Evolutionary conservation across 768 basidiomycete species (phyloP), one percentile per base, ranked within the genome.

Genomic region (Collybia sordida): DNA sequence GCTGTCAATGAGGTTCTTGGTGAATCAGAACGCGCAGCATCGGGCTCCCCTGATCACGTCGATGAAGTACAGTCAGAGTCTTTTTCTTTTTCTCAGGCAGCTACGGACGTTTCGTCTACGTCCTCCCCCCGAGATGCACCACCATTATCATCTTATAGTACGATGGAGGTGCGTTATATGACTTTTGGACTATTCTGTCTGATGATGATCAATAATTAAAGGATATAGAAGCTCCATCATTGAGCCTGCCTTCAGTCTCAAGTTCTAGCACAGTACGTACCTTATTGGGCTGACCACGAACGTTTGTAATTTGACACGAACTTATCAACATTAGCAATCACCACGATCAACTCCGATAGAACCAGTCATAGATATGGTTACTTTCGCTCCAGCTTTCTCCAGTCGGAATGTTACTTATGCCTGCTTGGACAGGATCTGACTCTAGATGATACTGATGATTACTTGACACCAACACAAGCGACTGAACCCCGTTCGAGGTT

Each of bases 51-150:
- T 31, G 31, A 31, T 31, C 31, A 31, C 14, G 9, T 31, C 31
- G 5, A 12, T 31, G 44, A 3, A 7, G 31, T n/a, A 15, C 23
- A 8, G 43, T 17, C 40, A 7, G 7, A 14, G 8, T 7, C 25
- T 27, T 44, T 48, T 18, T 50, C 50, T 4, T 39, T 49, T 11
- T 68, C 65, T 14, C 65, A 66, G 39, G 42, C 60, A 15, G 25
- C 24, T 49, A 28, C 21, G 38, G 45, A 50, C 14, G 43, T 42
- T 17, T 15, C 36, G 11, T 45, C 25, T n/a, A 4, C 17, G 7
- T 27, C 40, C 31, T 34, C 36, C 11, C 46, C 28, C 22, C 14
- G 25, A 48, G 47, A 53, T 42, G 18, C 25, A n/a, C 19, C 38
- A 18, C 34, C 22, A 1, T 31, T 28, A 31, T 25, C 27, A 19